Conservation (phyloP, 805 yeast genomes). For the Lipomyces mesembrius region DNA sequence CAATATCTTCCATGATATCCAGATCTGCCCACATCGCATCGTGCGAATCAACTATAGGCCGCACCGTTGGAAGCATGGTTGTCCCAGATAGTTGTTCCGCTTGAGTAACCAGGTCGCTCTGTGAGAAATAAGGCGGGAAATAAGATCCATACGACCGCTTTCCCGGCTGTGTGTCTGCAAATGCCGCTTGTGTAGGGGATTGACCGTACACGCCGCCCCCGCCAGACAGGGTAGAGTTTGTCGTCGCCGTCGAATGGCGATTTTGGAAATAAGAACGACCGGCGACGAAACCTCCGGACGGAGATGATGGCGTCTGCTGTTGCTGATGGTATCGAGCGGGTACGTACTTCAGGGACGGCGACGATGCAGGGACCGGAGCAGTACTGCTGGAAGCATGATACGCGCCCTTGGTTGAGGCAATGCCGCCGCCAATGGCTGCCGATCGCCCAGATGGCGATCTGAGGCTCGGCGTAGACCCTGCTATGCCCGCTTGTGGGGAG, state of each 20-base stretch:
- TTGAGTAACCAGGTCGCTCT: constrained; percentile 17
- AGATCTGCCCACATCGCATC: constrained; percentile 87
- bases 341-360: background rate
- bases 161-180: background rate
- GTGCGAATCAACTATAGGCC: constrained; percentile 54
- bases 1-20: constrained; percentile 81
- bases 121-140: constrained; percentile 11
- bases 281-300: background rate
- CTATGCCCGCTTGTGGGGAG: background rate
- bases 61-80: constrained; percentile 10
- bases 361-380: background rate
- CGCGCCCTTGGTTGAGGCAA: background rate
- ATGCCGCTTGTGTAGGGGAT: constrained; percentile 7
- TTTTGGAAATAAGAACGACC: constrained; percentile 1
- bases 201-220: constrained; percentile 2
- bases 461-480: background rate
- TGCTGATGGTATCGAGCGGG: constrained; percentile 5
- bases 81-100: constrained; percentile 27
- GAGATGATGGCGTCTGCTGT: background rate
- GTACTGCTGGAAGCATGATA: background rate
- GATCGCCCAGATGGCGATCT: background rate
- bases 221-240: constrained; percentile 7
- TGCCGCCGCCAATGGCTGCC: background rate
- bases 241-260: constrained; percentile 13
- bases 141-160: constrained; percentile 8